Percentiles rank a stretch among this genome's conserved stretches.
Conservation (phyloP, 306 rosid genomes). For the Quercus mongolica region DNA sequence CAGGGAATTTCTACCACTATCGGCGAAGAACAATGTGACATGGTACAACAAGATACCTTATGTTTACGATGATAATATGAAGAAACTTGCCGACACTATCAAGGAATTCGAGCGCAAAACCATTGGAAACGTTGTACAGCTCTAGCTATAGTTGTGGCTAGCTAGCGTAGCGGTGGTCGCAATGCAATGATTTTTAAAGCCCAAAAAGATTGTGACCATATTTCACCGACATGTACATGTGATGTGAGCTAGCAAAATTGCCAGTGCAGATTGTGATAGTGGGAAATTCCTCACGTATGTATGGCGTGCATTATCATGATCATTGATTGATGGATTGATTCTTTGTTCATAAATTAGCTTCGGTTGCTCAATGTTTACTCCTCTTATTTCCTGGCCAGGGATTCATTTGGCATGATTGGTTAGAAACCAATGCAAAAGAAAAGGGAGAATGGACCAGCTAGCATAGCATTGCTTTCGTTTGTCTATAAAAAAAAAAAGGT, state of each 20-base stretch:
- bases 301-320: neutral
- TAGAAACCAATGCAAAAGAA: neutral
- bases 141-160: neutral
- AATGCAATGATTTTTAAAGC: neutral
- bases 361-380: neutral
- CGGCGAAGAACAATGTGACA: constrained; percentile 27
- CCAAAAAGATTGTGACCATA: neutral
- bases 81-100: constrained; percentile 23
- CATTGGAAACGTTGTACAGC: constrained; percentile 12
- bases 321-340: neutral
- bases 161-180: neutral
- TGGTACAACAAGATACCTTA: constrained; percentile 22
- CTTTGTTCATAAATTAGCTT: neutral
- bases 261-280: neutral
- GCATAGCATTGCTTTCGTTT: neutral
- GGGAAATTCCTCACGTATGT: neutral
- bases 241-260: neutral
- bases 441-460: neutral
- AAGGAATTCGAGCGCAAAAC: constrained; percentile 30
- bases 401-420: neutral
- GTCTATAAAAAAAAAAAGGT: neutral
- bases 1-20: constrained; percentile 24
- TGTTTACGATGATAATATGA: constrained; percentile 33
- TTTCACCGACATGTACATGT: neutral
- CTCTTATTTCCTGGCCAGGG: neutral